Base-by-base conservation (phyloP, 2,329 filamentous ascomycete species). In the Colletotrichum caudatum region DNA sequence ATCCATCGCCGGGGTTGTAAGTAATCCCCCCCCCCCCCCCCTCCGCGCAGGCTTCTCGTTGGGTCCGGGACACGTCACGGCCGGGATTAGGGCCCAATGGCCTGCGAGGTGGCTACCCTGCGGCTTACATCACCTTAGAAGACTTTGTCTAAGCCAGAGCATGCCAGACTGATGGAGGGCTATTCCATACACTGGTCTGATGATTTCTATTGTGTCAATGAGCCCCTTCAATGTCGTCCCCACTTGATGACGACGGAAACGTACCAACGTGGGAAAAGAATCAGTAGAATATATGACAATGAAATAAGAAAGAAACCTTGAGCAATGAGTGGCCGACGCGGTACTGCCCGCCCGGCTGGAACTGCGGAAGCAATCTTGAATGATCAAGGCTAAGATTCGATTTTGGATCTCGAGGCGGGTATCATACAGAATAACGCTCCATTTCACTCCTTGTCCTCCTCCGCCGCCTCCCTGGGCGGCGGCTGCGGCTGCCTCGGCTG, bases 1-100 rank as follows among this genome's bases (percentile, higher is more conserved):
- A 80, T 7, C 81, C 81, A 74, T 85, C 83, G 1, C 82, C 83
- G 0, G 82, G 82, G n/a, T 76, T 75, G 64, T 77, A 81, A 7
- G 79, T 80, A 72, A 84, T 84, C 26, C 26, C 26, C 26, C 26
- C 26, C 26, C 26, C 26, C 26, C 26, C 44, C 64, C 46, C 16
- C 9, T 41, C 41, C 29, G 37, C 37, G 59, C 53, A 3, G 35
- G 57, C 26, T 35, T 53, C 39, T 18, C 41, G 48, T 20, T 46
- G 44, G 44, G 44, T n/a, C 44, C 8, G 18, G 18, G 6, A 44
- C 1, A 41, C 39, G 14, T 6, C 50, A 69, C 9, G 53, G 46
- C 64, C 2, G 18, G 64, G 69, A 71, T 37, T 58, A 54, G 64
- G 37, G 59, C 50, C 69, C 64, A 59, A 59, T 54, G 51, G 14